phyloP scores from a whole-genome alignment of 169 alveolate species.

The Cryptosporidium baileyi region DNA sequence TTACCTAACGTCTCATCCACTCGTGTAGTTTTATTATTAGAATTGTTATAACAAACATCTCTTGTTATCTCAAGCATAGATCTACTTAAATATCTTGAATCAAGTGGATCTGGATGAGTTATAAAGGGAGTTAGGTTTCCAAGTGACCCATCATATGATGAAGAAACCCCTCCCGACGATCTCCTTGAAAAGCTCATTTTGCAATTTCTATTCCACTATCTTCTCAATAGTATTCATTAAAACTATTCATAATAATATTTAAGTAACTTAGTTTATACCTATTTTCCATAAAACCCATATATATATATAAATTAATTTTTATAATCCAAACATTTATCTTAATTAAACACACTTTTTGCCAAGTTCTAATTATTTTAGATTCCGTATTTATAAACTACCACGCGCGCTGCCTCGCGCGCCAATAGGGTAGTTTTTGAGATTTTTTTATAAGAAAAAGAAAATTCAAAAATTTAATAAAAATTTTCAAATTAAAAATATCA shows the following conservation, averaged over 20 bases:
- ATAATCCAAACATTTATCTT: not conserved
- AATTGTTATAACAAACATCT: constrained; percentile 38
- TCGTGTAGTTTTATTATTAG: not conserved
- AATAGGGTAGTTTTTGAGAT: not conserved
- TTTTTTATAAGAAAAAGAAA: too few species aligned
- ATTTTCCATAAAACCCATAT: not conserved
- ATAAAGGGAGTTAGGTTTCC: constrained; percentile 61
- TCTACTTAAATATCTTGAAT: constrained; percentile 64
- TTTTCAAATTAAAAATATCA: too few species aligned
- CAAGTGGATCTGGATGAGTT: constrained; percentile 66
- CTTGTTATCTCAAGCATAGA: constrained; percentile 67
- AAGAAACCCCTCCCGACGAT: constrained; percentile 68
- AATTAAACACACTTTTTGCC: constrained; percentile 67
- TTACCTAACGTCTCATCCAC: constrained; percentile 16
- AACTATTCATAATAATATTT: too few species aligned
- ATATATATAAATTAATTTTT: not conserved
- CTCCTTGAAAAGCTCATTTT: constrained; percentile 67
- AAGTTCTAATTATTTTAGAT: constrained; percentile 56
- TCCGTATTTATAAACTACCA: constrained; percentile 23
- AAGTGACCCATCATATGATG: constrained; percentile 67
- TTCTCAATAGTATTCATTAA: too few species aligned
- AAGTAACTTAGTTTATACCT: too few species aligned
- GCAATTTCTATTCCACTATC: not conserved
- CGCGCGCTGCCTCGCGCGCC: constrained; percentile 48
- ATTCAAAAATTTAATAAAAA: too few species aligned